These are phyloP conservation scores for Colletotrichum higginsianum DNA, from an alignment of 2,329 filamentous ascomycete genomes.

Conservation along the genomic window DNA sequence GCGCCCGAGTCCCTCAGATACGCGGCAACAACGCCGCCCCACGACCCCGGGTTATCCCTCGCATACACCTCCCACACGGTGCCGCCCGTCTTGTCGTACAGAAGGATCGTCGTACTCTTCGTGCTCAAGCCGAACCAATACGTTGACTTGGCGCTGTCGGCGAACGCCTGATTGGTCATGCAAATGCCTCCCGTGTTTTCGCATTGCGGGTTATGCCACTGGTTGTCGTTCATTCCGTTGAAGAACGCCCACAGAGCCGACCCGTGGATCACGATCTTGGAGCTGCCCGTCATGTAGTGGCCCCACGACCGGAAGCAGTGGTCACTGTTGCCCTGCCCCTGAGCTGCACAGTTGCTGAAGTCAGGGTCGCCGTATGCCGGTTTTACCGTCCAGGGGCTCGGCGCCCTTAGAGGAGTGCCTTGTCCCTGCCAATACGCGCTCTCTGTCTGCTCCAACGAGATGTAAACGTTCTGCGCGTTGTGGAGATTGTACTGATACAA, in stretches of 20 bases:
- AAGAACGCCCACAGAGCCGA: conserved; percentile 55
- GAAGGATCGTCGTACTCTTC: conserved; percentile 49
- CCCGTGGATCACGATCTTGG: conserved; percentile 51
- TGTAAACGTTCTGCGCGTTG: conserved; percentile 59
- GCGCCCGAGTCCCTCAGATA: conserved; percentile 46
- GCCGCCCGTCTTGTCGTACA: conserved; percentile 47
- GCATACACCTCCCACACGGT: conserved; percentile 40
- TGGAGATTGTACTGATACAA: conserved; percentile 69
- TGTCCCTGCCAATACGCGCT: conserved; percentile 59
- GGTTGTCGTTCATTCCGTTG: conserved; percentile 49
- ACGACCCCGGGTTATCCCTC: conserved; percentile 47
- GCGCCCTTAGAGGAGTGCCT: conserved; percentile 52
- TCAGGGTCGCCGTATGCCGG: conserved; percentile 44
- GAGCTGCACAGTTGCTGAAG: conserved; percentile 44
- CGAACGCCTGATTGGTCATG: conserved; percentile 45
- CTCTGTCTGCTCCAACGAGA: conserved; percentile 62
- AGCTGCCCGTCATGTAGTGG: conserved; percentile 44
- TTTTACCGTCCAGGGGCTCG: conserved; percentile 55
- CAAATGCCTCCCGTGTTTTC: conserved; percentile 47
- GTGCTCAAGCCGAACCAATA: conserved; percentile 50
- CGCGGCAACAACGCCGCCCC: conserved; percentile 50
- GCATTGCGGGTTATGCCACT: conserved; percentile 46
- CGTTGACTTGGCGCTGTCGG: conserved; percentile 45
- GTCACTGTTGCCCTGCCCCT: conserved; percentile 44
- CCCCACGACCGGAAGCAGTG: conserved; percentile 49